Evolutionary conservation across 495 filamentous ascomycete genomes (phyloP), one percentile per base, ranked within the genome.

Genomic region (Annulohypoxylon nitens): DNA sequence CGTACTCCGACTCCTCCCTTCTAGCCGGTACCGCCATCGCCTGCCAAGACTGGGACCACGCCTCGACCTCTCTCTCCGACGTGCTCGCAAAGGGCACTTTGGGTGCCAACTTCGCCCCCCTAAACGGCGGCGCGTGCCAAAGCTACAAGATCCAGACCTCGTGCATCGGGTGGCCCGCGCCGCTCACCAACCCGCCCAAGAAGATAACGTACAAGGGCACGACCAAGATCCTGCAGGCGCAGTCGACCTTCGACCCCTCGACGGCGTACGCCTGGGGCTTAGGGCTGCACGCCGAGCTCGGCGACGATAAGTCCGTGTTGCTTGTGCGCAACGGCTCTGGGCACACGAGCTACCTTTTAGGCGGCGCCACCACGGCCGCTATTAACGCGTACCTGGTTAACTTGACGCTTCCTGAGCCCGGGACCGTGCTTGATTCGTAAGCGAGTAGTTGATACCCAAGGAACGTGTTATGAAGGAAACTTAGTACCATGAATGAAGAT

Each of bases 111-210:
- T 69, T 80, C 50, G 69, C 33, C 2, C 82, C 82, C 0, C 69
- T 79, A 18, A 78, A 61, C 4, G 39, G 62, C 4, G 79, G 77
- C 61, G 60, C 67, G 6, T 68, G 69, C 53, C 75, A 82, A 61
- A 71, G 66, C 45, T 80, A 75, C 66, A 71, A 71, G 26, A 58
- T 78, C 45, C 69, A 74, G 66, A 75, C 74, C 2, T 61, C 70
- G 4, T 84, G 82, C 61, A 75, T 83, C 62, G 79, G 79, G 1
- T 84, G 83, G 83, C 79, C 81, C 1, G 75, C 78, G 1, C 71
- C 78, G n/a, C 9, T 80, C 30, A 48, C 61, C 33, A 81, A 82
- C 64, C 76, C 75, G 45, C 77, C 75, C 10, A 60, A 57, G 39
- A 74, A 69, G 41, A 41, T 82, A 8, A 18, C 14, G 2, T 78